Percentiles rank a stretch among this genome's conserved stretches.
These are phyloP conservation scores for Sclerotinia subarctica DNA, from an alignment of 2,329 filamentous ascomycete species.

Conservation along the genomic window DNA sequence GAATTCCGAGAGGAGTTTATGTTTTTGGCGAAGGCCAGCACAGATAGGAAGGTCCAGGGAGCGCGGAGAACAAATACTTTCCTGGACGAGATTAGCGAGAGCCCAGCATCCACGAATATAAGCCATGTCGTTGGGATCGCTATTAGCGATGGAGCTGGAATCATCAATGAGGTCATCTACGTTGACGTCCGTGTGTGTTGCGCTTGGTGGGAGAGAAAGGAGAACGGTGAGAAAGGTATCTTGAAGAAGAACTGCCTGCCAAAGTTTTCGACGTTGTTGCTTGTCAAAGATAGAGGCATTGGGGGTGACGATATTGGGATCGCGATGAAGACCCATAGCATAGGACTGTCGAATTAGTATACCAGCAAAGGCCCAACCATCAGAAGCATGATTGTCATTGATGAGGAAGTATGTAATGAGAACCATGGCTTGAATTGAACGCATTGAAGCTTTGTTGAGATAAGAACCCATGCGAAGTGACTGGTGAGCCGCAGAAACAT, in stretches of 20 bases:
- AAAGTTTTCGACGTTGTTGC: constrained; percentile 73
- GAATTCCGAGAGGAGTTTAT: constrained; percentile 67
- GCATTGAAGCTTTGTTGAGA: constrained; percentile 68
- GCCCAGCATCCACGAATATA: constrained; percentile 72
- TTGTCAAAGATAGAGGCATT: constrained; percentile 68
- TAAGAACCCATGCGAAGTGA: constrained; percentile 73
- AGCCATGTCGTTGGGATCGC: constrained; percentile 62
- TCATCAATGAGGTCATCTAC: constrained; percentile 72
- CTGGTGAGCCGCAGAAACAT: constrained; percentile 76
- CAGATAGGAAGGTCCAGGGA: constrained; percentile 72
- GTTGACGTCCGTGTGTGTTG: constrained; percentile 74
- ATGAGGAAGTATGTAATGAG: constrained; percentile 81
- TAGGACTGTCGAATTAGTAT: constrained; percentile 75
- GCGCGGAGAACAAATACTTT: constrained; percentile 70
- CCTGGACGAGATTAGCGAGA: constrained; percentile 73
- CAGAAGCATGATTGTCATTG: constrained; percentile 80
- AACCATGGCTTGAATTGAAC: constrained; percentile 76
- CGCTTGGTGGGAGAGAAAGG: constrained; percentile 71
- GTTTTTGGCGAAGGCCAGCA: constrained; percentile 64
- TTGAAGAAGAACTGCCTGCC: constrained; percentile 77
- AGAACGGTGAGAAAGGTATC: constrained; percentile 79
- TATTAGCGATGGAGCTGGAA: constrained; percentile 52
- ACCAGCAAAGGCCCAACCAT: constrained; percentile 79
- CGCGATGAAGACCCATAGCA: constrained; percentile 76
- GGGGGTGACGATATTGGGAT: constrained; percentile 71